Evolutionary conservation across 2,329 filamentous ascomycete species (phyloP).

Genomic region (Leptosphaerulina australis): DNA sequence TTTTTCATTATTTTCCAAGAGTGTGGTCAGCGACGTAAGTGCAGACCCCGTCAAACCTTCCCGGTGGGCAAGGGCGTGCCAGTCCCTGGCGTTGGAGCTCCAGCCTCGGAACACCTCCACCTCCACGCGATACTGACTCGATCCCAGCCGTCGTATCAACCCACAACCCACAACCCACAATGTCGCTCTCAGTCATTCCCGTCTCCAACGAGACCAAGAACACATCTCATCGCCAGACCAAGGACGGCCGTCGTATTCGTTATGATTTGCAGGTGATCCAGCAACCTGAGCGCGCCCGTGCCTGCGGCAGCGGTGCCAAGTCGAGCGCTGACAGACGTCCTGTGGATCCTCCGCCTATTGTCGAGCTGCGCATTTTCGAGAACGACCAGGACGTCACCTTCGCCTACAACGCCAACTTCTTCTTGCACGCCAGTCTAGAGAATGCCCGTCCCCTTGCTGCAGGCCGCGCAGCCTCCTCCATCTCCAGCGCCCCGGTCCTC

Average conservation of each 20-base stretch:
- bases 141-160: conserved; percentile 13
- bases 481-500: conserved; percentile 78
- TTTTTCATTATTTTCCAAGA: conserved; percentile 5
- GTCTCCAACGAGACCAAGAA: conserved; percentile 64
- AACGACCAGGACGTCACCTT: conserved; percentile 75
- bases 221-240: conserved; percentile 65
- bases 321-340: conserved; percentile 81
- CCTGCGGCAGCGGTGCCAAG: conserved; percentile 93
- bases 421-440: conserved; percentile 88
- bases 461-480: conserved; percentile 69
- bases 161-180: too few relatives aligned
- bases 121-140: conserved; percentile 20
- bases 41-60: conserved; percentile 11
- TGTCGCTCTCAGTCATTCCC: conserved; percentile 53
- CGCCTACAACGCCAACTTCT: conserved; percentile 95
- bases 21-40: conserved; percentile 19
- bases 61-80: conserved; percentile 19
- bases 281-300: conserved; percentile 90
- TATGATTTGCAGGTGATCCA: conserved; percentile 88
- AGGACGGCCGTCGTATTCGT: conserved; percentile 75
- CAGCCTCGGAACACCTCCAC: conserved; percentile 13
- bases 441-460: conserved; percentile 82
- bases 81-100: conserved; percentile 21
- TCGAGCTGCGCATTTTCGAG: conserved; percentile 86
- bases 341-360: conserved; percentile 92